Percentiles rank a stretch among this genome's conserved stretches.
These are phyloP conservation scores for Royoungia palumana DNA, from an alignment of 768 basidiomycete genomes.

Conservation along the genomic window DNA sequence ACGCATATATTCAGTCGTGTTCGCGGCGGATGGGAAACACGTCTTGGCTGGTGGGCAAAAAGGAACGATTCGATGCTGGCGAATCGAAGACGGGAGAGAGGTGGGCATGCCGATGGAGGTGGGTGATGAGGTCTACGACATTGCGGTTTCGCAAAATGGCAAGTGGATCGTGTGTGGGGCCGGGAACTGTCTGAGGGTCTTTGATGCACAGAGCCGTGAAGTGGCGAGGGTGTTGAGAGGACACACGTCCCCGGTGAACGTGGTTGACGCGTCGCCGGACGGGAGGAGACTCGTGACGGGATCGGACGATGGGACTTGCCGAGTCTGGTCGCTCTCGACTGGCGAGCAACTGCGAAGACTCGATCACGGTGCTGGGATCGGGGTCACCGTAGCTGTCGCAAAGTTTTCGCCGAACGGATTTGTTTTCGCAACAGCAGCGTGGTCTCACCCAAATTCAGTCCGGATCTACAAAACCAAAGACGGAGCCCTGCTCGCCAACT, in stretches of 20 bases:
- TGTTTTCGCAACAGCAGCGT: not conserved
- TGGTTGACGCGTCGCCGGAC: no score
- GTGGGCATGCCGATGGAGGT: not conserved
- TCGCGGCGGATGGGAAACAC: not conserved
- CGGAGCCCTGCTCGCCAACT: not conserved
- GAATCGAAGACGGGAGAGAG: not conserved
- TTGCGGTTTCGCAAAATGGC: not conserved
- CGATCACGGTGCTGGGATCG: not conserved
- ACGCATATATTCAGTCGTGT: no score
- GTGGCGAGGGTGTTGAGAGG: no score
- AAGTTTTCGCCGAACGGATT: not conserved
- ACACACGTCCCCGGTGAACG: no score
- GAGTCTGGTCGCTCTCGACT: no score
- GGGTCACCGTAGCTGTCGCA: not conserved
- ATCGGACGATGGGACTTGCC: no score
- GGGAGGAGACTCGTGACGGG: no score
- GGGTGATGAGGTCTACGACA: not conserved
- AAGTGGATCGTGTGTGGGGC: not conserved
- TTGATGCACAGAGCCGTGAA: not conserved
- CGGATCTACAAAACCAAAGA: not conserved
- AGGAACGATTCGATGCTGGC: not conserved
- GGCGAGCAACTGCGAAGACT: not conserved
- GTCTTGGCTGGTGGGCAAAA: not conserved
- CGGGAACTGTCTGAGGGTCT: not conserved
- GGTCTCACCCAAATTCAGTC: not conserved